These are phyloP conservation scores for Starmerella riodocensis DNA, from an alignment of 805 yeast species.

Conservation along the genomic window DNA sequence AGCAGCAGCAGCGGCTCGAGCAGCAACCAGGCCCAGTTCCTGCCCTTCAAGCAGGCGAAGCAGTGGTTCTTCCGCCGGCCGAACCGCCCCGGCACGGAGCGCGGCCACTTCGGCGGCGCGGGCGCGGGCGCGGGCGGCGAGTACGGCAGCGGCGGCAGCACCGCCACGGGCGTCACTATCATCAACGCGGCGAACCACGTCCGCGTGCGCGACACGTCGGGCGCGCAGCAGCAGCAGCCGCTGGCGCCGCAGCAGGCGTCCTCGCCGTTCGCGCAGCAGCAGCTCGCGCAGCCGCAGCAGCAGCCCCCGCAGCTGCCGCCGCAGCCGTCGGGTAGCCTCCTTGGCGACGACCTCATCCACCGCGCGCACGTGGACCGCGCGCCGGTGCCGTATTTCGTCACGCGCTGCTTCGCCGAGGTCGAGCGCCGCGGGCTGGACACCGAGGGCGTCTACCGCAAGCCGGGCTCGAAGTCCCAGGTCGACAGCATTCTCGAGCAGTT, in stretches of 20 bases:
- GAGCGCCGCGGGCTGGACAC: slow-evolving; percentile 59
- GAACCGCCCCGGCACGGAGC: background rate
- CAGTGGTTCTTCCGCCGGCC: slow-evolving; percentile 17
- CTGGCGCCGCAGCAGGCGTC: background rate
- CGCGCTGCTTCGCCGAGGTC: slow-evolving; percentile 61
- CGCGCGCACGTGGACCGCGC: slow-evolving; percentile 49
- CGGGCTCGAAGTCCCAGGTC: slow-evolving; percentile 66
- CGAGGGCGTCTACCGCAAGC: slow-evolving; percentile 85
- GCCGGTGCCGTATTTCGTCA: slow-evolving; percentile 54
- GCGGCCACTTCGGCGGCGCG: background rate
- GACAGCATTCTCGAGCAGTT: slow-evolving; percentile 33
- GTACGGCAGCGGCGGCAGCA: background rate
- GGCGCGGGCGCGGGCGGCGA: background rate
- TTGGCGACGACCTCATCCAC: slow-evolving; percentile 42
- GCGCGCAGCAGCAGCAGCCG: background rate
- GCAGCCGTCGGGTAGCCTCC: background rate
- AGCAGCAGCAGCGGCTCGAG: background rate
- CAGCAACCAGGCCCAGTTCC: slow-evolving; percentile 10
- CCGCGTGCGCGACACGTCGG: background rate
- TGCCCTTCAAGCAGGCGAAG: slow-evolving; percentile 11
- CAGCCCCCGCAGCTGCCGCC: background rate
- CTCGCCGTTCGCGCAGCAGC: background rate
- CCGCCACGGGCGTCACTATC: background rate
- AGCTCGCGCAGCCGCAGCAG: background rate
- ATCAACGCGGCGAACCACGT: background rate